Evolutionary conservation across 2,329 filamentous ascomycete species (phyloP), one percentile per base, ranked within the genome.

Genomic region (Fusarium sacchari): DNA sequence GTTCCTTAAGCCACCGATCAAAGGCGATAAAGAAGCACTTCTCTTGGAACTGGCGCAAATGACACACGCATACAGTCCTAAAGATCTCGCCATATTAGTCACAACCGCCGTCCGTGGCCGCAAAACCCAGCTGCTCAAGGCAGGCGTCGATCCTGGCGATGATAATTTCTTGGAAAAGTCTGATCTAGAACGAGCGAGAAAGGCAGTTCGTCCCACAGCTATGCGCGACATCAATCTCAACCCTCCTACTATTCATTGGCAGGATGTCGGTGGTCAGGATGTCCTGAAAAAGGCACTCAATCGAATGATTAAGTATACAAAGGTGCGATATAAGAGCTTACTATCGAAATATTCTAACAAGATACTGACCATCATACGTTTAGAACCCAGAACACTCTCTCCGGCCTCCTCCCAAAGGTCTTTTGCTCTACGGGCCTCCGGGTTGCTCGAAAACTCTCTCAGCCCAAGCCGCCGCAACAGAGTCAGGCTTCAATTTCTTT

Each of bases 391-490:
- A 82, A 32, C 76, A 80, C 60, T 80, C 84, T 66, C 83, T 87
- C 55, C 83, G 81, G 30, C 87, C 88, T 37, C 90, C 92, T 1
- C 92, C 92, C 63, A 97, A 96, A 79, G 95, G 95, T 1, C 89
- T 97, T 22, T 87, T 98, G 12, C 88, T 98, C 6, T 98, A 97
- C 81, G 96, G 96, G 0, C 96, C 96, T 0, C 96, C 96, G 0
- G 96, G 96, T 7, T 98, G 96, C 83, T 97, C 95, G 72, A 98
- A 98, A 83, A 98, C 96, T 0, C 89, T 98, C 80, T 94, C 91
- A 0, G 96, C 96, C 0, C 95, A 97, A 80, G 96, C 96, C 34
- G 90, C 97, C 76, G 96, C 96, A 22, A 97, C 94, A 12, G 95
- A 97, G 81, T 94, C 94, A 36, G 93, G 93, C 8, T 92, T 97